These are phyloP conservation scores for Paramarasmius palmivorus DNA, from an alignment of 1,284 basidiomycete species.

Conservation along the genomic window DNA sequence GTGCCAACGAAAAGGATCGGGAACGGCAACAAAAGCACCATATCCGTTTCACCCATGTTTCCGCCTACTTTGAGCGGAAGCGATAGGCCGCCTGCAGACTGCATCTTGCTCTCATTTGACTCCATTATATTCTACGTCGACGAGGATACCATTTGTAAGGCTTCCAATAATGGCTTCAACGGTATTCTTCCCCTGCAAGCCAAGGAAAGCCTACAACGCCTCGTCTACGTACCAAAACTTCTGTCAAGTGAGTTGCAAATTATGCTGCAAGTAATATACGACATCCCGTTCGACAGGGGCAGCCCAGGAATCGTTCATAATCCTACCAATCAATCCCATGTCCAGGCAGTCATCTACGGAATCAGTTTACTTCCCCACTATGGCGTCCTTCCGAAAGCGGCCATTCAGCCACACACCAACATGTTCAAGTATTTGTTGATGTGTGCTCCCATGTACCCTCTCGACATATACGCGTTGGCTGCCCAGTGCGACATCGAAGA, in stretches of 20 bases:
- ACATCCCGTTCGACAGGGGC: no score
- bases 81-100: neutral
- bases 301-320: no score
- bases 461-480: slow-evolving; percentile 13
- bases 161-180: neutral
- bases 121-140: neutral
- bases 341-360: neutral
- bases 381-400: neutral
- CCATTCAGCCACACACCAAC: neutral
- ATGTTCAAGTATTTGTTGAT: slow-evolving; percentile 1
- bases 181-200: neutral
- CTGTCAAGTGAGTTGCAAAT: neutral
- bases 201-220: neutral
- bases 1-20: no score
- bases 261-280: neutral
- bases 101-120: neutral
- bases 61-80: no score
- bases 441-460: slow-evolving; percentile 6
- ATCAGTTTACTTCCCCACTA: neutral
- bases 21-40: no score
- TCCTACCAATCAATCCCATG: neutral
- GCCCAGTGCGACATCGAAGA: slow-evolving; percentile 6
- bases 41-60: no score
- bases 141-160: neutral
- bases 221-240: neutral